Percentiles rank a stretch among this genome's conserved stretches.
phyloP scores from a whole-genome alignment of 768 basidiomycete genomes.

The Boletus rex-veris region DNA sequence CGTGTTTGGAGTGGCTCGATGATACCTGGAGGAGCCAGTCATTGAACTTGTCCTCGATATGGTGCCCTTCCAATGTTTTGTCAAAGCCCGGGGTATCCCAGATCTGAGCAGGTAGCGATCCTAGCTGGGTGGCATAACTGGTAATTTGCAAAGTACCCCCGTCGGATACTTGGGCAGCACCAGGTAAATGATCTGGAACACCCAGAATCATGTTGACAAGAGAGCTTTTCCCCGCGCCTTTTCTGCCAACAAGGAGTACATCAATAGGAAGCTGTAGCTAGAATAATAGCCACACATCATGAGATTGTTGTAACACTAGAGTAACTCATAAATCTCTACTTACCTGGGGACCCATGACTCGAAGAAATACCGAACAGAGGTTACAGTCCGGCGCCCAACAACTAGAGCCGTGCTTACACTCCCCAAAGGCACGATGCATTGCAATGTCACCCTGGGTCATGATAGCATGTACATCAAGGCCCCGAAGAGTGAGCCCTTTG shows the following conservation, averaged over 20 bases:
- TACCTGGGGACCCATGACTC: background rate
- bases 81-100: constrained; percentile 1
- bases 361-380: background rate
- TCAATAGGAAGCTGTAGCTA: background rate
- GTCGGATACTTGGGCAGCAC: background rate
- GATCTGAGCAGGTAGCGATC: background rate
- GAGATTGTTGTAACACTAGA: too few species aligned
- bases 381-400: background rate
- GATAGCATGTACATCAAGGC: background rate
- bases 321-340: too few species aligned
- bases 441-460: background rate
- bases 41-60: background rate
- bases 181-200: background rate
- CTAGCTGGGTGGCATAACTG: background rate
- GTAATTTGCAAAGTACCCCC: background rate
- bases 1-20: background rate
- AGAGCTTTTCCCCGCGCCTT: background rate
- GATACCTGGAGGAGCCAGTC: background rate
- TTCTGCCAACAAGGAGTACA: background rate
- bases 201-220: background rate
- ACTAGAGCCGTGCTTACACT: background rate
- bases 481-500: background rate
- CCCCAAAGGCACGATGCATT: background rate
- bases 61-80: background rate
- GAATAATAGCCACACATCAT: too few species aligned